A percentile compares a stretch with the other conserved stretches of the same genome.
Evolutionary conservation across 345 rosid genomes (phyloP).

Genomic region (Syzygium jambos): DNA sequence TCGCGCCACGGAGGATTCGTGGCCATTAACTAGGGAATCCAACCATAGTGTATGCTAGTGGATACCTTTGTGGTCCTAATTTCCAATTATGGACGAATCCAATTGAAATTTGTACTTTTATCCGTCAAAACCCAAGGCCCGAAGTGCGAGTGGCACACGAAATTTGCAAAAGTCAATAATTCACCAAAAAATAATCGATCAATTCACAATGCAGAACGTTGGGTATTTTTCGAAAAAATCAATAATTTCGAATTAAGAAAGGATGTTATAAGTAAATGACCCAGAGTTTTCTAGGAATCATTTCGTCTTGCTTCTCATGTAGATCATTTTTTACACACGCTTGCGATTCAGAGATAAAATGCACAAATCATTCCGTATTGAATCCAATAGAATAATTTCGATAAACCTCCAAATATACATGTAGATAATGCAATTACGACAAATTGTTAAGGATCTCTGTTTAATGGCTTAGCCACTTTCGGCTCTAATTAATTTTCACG

Average conservation of each 20-base stretch:
- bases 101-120: not conserved
- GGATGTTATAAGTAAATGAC: not conserved
- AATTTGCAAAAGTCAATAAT: not conserved
- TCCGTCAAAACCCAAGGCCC: not conserved
- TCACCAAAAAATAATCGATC: not conserved
- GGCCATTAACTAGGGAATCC: not conserved
- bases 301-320: not conserved
- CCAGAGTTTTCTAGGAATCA: not conserved
- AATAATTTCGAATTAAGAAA: not conserved
- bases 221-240: not conserved
- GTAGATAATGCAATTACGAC: not conserved
- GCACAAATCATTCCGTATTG: not conserved
- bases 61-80: not conserved
- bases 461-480: not conserved
- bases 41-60: not conserved
- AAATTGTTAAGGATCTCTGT: not conserved
- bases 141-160: not conserved
- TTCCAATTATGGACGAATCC: not conserved
- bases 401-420: not conserved
- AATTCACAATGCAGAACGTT: not conserved
- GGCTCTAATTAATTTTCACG: not conserved
- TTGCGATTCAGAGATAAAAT: too few relatives aligned
- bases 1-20: not conserved
- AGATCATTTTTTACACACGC: not conserved
- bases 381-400: not conserved